Percentiles rank a stretch among this genome's conserved stretches.
phyloP scores from a whole-genome alignment of 108 stramenopile genomes.

The Pseudonitzschia multiseries region DNA sequence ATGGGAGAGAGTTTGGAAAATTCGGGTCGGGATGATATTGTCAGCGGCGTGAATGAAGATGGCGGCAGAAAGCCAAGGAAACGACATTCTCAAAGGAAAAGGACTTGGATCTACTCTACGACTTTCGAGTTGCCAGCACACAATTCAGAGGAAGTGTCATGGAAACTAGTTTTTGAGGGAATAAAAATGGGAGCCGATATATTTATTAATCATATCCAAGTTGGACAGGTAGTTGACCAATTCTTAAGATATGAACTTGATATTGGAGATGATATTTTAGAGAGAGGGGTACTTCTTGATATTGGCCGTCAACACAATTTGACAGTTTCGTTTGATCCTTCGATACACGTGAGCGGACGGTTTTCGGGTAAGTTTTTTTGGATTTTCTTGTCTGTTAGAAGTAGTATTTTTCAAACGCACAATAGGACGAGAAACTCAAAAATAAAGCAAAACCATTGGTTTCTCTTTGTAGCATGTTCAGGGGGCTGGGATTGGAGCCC shows the following conservation, averaged over 20 bases:
- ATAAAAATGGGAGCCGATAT: slow-evolving; percentile 60
- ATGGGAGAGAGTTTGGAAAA: slow-evolving; percentile 25
- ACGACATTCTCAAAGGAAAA: slow-evolving; percentile 13
- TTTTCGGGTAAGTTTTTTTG: slow-evolving; percentile 8
- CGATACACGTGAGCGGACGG: slow-evolving; percentile 39
- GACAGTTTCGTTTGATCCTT: slow-evolving; percentile 43
- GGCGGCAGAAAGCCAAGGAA: not conserved
- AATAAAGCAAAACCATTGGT: not conserved
- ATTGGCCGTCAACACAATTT: slow-evolving; percentile 17
- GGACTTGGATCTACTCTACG: slow-evolving; percentile 43
- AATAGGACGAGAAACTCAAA: not conserved
- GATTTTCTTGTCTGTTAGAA: too few relatives aligned
- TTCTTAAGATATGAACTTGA: slow-evolving; percentile 41
- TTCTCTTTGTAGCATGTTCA: slow-evolving; percentile 29
- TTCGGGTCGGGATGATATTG: not conserved
- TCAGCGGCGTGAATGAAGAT: not conserved
- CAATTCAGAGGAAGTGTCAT: not conserved
- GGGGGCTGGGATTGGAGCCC: slow-evolving; percentile 66
- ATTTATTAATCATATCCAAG: slow-evolving; percentile 17
- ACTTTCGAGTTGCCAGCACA: slow-evolving; percentile 16
- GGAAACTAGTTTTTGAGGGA: slow-evolving; percentile 44
- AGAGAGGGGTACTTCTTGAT: not conserved
- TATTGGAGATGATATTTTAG: not conserved
- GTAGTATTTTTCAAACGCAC: too few relatives aligned
- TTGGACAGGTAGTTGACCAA: slow-evolving; percentile 49